Base-by-base conservation (phyloP, 192 early-diverging fungal genomes). In the Coemansia sp. region DNA sequence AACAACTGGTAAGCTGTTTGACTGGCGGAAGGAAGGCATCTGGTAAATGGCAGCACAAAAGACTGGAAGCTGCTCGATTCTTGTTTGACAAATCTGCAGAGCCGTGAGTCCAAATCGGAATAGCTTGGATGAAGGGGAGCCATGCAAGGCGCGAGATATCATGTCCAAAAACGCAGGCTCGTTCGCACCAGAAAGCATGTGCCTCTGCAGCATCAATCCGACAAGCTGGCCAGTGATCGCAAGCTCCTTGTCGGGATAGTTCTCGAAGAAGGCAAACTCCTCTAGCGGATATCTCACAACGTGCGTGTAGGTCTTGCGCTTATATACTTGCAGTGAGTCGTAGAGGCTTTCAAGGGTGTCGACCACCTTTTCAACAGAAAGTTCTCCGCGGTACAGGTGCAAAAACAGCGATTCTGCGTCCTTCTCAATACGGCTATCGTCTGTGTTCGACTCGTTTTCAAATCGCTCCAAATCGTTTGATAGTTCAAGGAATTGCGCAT, bases 211-310 rank as follows among this genome's bases (percentile, higher is more conserved):
- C 61, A 98, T 69, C 12, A 88, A 83, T 6, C 98, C 98, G 76
- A 99, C 96, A 21, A 99, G 85, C 30, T 91, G 85, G 52, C 92
- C 91, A 0, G 96, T 98, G 24, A 98, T 90, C 2, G 87, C 84
- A 15, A 98, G 85, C 77, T 97, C 93, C 66, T 91, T 93, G 55
- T 95, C 95, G 0, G 95, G 96, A 75, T 98, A 99, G 76, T 93
- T 91, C 30, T 91, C 84, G 63, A 99, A 96, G 70, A 93, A 97
- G 62, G 92, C 89, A 78, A 94, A 97, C 77, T 99, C 98, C 65
- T 98, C 98, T 77, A 99, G 92, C 36, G 97, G 88, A 61, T 93
- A 93, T 77, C 94, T 91, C 10, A 96, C 89, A 87, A 98, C 96
- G 70, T 91, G 95, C 10, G 88, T 86, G 76, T 89, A 98, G 8